Evolutionary conservation across 1,284 basidiomycete genomes (phyloP).

Genomic region (Leccinum cinnamomeum): DNA sequence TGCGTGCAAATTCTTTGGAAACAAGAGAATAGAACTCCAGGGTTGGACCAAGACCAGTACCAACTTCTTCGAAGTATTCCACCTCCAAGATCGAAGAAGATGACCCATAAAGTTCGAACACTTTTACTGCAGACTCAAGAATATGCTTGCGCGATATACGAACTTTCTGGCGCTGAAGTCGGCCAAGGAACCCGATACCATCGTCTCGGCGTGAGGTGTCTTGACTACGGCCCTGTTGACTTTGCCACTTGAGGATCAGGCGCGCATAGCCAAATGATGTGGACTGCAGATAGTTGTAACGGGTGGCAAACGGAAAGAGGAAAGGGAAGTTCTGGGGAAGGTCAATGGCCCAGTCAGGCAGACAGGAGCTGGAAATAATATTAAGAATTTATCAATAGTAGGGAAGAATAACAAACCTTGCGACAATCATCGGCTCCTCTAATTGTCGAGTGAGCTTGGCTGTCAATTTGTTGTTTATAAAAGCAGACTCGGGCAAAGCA

Average conservation of each 20-base stretch:
- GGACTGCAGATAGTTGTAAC: slow-evolving; percentile 95
- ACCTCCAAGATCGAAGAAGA: slow-evolving; percentile 94
- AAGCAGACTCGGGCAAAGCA: slow-evolving; percentile 72
- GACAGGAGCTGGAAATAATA: slow-evolving; percentile 65
- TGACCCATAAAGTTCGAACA: slow-evolving; percentile 95
- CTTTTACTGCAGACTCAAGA: slow-evolving; percentile 96
- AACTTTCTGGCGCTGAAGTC: slow-evolving; percentile 94
- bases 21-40: slow-evolving; percentile 96
- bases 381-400: slow-evolving; percentile 3
- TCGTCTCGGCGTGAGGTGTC: slow-evolving; percentile 83
- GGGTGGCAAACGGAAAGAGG: slow-evolving; percentile 96
- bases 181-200: slow-evolving; percentile 86
- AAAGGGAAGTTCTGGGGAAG: slow-evolving; percentile 95
- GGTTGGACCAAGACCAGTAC: slow-evolving; percentile 97
- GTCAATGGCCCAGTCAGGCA: slow-evolving; percentile 96
- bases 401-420: slow-evolving; percentile 56
- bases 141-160: slow-evolving; percentile 94
- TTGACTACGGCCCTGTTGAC: slow-evolving; percentile 72
- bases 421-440: slow-evolving; percentile 98
- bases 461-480: slow-evolving; percentile 97
- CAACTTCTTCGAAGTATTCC: slow-evolving; percentile 99
- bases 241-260: slow-evolving; percentile 88
- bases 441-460: slow-evolving; percentile 98
- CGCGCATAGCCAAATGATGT: slow-evolving; percentile 97
- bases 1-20: slow-evolving; percentile 89